Evolutionary conservation across 2,329 filamentous ascomycete species (phyloP), one percentile per base, ranked within the genome.

Genomic region (Fusarium haematococcum): DNA sequence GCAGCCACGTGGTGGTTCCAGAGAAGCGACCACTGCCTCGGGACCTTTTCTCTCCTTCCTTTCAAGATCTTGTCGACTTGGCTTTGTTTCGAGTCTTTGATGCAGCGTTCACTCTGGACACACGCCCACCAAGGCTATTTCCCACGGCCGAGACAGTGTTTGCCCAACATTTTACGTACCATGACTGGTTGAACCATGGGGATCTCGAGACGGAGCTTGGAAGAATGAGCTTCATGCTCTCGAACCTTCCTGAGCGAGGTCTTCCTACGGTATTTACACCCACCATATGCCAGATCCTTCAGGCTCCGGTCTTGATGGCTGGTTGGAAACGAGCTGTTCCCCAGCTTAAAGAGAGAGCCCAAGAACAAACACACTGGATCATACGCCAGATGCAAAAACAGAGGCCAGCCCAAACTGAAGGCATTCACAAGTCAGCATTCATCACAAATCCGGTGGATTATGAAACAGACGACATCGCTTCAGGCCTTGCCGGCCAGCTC

Each of bases 1-100:
- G 23, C 7, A 25, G 23, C 25, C 35, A 59, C 13, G 35, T 59
- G 20, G 56, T 59, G 23, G 32, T 41, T 30, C 56, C 56, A 27
- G 23, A 59, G 33, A 39, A 59, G 39, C 56, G 56, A 7, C 35
- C 23, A 39, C 8, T 59, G 10, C 56, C 56, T 27, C 33, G 33
- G 23, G 56, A 59, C 18, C 16, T 59, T 5, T 39, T n/a, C 16
- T 59, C 56, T 27, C 56, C 56, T 25, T 27, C 18, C 18, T 59
- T 59, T 59, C 35, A 27, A 25, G 56, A 59, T 37, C 56, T 59
- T 41, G 56, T 59, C 18, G 56, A 59, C 56, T 25, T 59, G 33
- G 56, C 56, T n/a, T 39, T 59, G 25, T 39, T 59, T n/a, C 56
- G 56, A 41, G 56, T 59, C 35, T 27, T 59, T 20, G 56, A 59